Base-by-base conservation (phyloP, 1,284 basidiomycete species). In the Leccinum cinnamomeum region DNA sequence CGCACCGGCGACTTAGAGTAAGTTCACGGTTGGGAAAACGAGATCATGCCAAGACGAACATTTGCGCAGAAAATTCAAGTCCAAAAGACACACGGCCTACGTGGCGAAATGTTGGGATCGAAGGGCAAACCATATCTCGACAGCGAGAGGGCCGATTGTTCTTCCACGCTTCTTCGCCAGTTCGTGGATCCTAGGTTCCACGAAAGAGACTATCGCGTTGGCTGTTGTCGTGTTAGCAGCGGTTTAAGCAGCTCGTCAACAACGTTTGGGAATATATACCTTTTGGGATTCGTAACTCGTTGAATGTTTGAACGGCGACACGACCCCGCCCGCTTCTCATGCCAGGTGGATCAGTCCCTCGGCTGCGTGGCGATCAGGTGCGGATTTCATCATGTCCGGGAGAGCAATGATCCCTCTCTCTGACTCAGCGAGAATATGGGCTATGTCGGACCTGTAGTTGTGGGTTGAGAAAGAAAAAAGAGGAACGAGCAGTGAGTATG, bases 31-130 rank as follows among this genome's bases (percentile, higher is more conserved):
- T 25, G 23, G 12, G 48, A 25, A 25, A 50, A 50, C 12, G 3
- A 50, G 14, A 16, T 23, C 37, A 39, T 39, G 44, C 44, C 18
- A 20, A 46, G 44, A 11, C 7, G 7, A n/a, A 41, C 39, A 41
- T 41, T 41, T n/a, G 16, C 39, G 39, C 39, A n/a, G 39, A 41
- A 14, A 23, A 23, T 48, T 12, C 46, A 23, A 48, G 46, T 46
- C 11, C 10, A 48, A 48, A 48, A 48, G 20, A 48, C 20, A 48
- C 46, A 23, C 20, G 8, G 46, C 46, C 46, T 48, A 48, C 46
- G 11, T 48, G 18, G 18, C 7, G 74, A 87, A 89, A 23, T 12
- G 28, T 28, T 28, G 28, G 28, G 28, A 28, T 28, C 28, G 28
- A 28, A 28, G 28, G 28, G 28, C 28, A 28, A 28, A 28, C 28